Percentiles rank a stretch among this genome's conserved stretches.
phyloP scores from a whole-genome alignment of 148 eudicot genomes.

The Fagopyrum tataricum region DNA sequence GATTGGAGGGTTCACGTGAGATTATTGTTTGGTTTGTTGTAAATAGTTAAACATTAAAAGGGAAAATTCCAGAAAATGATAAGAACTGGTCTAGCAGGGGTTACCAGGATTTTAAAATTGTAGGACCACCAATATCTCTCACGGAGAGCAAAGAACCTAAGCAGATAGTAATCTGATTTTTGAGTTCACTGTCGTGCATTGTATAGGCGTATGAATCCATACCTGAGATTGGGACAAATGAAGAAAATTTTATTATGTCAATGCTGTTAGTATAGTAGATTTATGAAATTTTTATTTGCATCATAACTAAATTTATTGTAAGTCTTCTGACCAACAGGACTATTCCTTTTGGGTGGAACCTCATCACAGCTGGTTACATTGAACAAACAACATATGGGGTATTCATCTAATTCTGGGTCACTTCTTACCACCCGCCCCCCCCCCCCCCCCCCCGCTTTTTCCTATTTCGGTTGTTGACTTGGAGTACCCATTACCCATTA shows the following conservation, averaged over 20 bases:
- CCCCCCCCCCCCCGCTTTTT: neutral
- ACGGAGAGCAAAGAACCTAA: neutral
- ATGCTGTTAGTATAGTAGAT: neutral
- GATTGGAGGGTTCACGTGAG: neutral
- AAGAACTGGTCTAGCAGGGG: neutral
- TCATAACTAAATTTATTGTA: neutral
- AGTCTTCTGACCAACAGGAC: slow-evolving; percentile 50
- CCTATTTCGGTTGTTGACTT: neutral
- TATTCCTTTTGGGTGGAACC: slow-evolving; percentile 98
- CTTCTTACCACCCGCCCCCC: neutral
- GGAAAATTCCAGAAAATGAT: neutral
- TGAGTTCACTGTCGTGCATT: neutral
- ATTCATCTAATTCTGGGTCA: slow-evolving; percentile 16
- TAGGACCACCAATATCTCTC: neutral
- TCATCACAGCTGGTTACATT: slow-evolving; percentile 82
- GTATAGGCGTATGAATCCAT: neutral
- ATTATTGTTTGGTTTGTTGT: neutral
- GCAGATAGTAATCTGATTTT: neutral
- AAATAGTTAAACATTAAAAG: neutral
- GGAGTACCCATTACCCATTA: neutral
- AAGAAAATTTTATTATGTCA: neutral
- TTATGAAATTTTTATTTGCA: neutral
- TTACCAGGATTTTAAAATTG: neutral
- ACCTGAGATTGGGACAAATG: neutral
- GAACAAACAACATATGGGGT: slow-evolving; percentile 91